Base-by-base conservation (phyloP, 495 filamentous ascomycete genomes). In the Hypomontagnella monticulosa region DNA sequence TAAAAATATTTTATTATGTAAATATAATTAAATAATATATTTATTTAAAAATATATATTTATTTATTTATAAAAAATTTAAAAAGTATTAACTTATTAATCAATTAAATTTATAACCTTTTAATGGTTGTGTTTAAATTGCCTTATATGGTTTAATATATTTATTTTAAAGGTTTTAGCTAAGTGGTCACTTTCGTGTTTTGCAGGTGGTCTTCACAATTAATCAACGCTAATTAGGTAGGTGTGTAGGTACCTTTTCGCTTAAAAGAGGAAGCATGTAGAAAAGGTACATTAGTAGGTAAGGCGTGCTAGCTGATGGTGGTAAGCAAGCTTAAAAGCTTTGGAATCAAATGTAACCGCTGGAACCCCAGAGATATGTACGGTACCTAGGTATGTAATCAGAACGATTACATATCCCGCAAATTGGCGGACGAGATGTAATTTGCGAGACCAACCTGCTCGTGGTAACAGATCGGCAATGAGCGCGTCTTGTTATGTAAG, bases 301-400 rank as follows among this genome's bases (percentile, higher is more conserved):
- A 14, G 11, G 23, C 14, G 4, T 20, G 27, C n/a, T 6, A 36
- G n/a, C n/a, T 34, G 47, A 27, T n/a, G 27, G 0, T 20, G 53
- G 60, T 63, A 56, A 63, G 60, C 46, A 50, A 42, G 23, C 23
- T 3, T 27, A 27, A 27, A 27, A 3, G 2, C 23, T 27, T 27
- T 3, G 23, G 23, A 27, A 27, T 27, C 23, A 27, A 27, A 27
- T 27, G 23, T 27, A 27, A 27, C 23, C 23, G 23, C 23, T 27
- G 23, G 23, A 27, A 27, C 3, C 6, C 23, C 23, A 6, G 3
- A 27, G 23, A 27, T 27, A 27, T 27, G 23, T 27, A n/a, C n/a
- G n/a, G n/a, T n/a, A n/a, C n/a, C n/a, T n/a, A n/a, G 34, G 19
- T 61, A 54, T 57, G 47, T 61, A 61, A 66, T 61, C 63, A 66